Percentiles rank a stretch among this genome's conserved stretches.
phyloP scores from a whole-genome alignment of 2,329 filamentous ascomycete species.

The Cercospora sp. region DNA sequence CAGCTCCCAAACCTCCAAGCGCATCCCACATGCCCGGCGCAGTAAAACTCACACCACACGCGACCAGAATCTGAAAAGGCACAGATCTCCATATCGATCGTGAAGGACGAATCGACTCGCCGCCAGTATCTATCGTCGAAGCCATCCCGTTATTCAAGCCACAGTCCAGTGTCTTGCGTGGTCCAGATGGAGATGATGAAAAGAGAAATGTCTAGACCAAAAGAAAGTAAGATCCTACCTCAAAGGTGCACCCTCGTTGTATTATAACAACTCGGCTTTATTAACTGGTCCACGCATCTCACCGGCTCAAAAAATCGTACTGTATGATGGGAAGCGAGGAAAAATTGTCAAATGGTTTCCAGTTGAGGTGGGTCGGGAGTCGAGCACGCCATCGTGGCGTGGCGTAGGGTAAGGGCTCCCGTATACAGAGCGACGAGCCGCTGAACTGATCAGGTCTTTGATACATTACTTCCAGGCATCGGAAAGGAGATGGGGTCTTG shows the following conservation, averaged over 20 bases:
- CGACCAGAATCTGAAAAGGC: conserved; percentile 27
- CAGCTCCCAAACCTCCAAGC: conserved; percentile 25
- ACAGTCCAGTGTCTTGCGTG: not conserved
- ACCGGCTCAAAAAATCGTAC: not conserved
- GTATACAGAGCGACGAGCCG: not conserved
- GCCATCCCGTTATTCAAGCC: not conserved
- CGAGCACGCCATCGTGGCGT: conserved; percentile 3
- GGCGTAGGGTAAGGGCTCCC: not conserved
- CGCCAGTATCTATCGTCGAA: not conserved
- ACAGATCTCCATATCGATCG: conserved; percentile 13
- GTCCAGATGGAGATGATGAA: not conserved
- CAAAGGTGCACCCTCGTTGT: not conserved
- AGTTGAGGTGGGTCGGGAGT: not conserved
- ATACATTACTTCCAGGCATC: not conserved
- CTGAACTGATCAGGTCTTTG: no score
- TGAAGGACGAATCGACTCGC: not conserved
- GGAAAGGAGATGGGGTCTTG: no score
- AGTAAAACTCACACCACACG: conserved; percentile 25
- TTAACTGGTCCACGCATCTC: not conserved
- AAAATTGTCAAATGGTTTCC: conserved; percentile 3
- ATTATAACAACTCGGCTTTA: not conserved
- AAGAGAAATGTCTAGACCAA: not conserved
- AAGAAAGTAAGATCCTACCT: not conserved
- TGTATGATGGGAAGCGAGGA: not conserved
- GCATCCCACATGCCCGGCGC: conserved; percentile 28